Base-by-base conservation (phyloP, 169 alveolate genomes). In the Plasmodium billcollinsi region DNA sequence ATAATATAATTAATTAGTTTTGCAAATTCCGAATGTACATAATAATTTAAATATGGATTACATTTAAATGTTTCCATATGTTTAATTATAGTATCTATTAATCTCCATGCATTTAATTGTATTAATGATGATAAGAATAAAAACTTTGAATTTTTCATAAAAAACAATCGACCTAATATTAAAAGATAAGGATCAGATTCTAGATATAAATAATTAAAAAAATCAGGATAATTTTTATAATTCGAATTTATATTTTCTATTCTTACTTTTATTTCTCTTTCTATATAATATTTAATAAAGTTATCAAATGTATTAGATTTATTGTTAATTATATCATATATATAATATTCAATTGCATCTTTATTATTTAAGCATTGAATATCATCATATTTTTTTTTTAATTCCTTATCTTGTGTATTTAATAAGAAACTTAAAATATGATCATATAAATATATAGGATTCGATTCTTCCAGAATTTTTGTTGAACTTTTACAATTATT, bases 61-160 rank as follows among this genome's bases (percentile, higher is more conserved):
- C 78, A 78, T 9, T 45, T 69, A 24, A 50, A 66, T n/a, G 47
- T 78, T 43, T 75, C 49, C 78, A 78, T 33, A 50, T 78, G 89
- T 3, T 78, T 26, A 14, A 52, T 21, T 15, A 78, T 8, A 11
- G 58, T 78, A 2, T 11, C 20, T 9, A 66, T 49, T 49, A 20
- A 50, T 20, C n/a, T 18, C 89, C 89, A 78, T 18, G 89, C 89
- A 78, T 78, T 78, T 66, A 78, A 39, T 26, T 66, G 66, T 26
- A 78, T 78, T 58, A 78, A 18, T 29, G 89, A 50, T 2, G 89
- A 63, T 0, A 78, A 15, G 7, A 78, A 78, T 50, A 78, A 12
- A 47, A 78, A 78, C 15, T 78, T 78, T 2, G 75, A 76, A 52
- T 63, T 50, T 5, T 21, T 66, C 58, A 78, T 66, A 45, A 78